phyloP scores from a whole-genome alignment of 2,329 filamentous ascomycete genomes.

The Xylaria sp. region DNA sequence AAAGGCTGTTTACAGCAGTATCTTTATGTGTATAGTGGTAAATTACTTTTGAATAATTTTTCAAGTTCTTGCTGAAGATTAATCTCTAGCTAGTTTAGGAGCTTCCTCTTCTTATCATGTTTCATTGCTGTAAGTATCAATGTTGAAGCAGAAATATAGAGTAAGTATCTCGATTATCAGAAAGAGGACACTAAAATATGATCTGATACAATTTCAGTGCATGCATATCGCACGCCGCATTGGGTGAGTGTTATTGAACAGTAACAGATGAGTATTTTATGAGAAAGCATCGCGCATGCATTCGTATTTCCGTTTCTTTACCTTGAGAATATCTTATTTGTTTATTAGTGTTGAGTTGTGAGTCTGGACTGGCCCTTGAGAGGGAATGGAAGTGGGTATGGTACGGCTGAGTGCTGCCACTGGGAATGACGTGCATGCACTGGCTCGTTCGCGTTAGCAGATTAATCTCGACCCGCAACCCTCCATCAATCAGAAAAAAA shows the following conservation, averaged over 20 bases:
- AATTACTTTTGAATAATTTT: neutral
- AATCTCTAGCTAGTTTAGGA: neutral
- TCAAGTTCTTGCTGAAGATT: neutral
- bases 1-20: neutral
- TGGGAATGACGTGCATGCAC: conserved; percentile 14
- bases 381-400: neutral
- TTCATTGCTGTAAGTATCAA: neutral
- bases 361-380: too few species aligned
- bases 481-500: conserved; percentile 21
- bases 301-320: too few species aligned
- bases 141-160: too few species aligned
- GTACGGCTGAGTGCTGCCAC: neutral
- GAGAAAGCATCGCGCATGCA: neutral
- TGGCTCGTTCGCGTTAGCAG: conserved; percentile 1
- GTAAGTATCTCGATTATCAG: too few species aligned
- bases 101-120: neutral
- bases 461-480: conserved; percentile 12
- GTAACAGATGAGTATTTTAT: neutral
- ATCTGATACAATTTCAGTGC: too few species aligned
- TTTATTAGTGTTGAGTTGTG: too few species aligned
- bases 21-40: neutral
- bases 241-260: neutral
- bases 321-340: too few species aligned
- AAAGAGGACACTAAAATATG: too few species aligned
- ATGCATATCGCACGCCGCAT: too few species aligned